Evolutionary conservation across 768 basidiomycete genomes (phyloP), one percentile per base, ranked within the genome.

Genomic region (Rhodotorula graminis): DNA sequence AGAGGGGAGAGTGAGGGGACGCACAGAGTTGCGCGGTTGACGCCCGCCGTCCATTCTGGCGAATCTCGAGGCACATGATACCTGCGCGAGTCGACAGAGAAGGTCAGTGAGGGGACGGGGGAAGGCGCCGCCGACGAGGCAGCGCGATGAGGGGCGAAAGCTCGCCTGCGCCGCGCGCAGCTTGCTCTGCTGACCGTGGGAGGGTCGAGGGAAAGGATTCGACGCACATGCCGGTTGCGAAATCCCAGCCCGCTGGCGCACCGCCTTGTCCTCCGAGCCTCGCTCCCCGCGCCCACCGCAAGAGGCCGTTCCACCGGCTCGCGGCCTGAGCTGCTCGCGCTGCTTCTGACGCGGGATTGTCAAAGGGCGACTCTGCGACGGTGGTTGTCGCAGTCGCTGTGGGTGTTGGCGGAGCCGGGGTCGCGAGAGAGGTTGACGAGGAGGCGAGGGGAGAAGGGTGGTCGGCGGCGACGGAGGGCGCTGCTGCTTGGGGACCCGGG

Each of bases 171-270:
- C n/a, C n/a, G n/a, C n/a, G n/a, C n/a, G n/a, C n/a, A n/a, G n/a
- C n/a, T n/a, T n/a, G n/a, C n/a, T n/a, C n/a, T 37, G 37, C 9
- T 4, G 37, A 37, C 37, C 37, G 37, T 5, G 37, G 37, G 3
- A 57, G 10, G 56, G 31, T 6, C 9, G n/a, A 23, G 14, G 37
- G 33, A 7, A 19, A 37, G 27, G 31, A n/a, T 12, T 31, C 19
- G 31, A 57, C 58, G 9, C 58, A 59, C 60, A 61, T 61, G 37
- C 60, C 60, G 15, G 60, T 61, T 3, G 14, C 60, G n/a, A 61
- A 61, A 27, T 61, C 60, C 60, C 60, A 61, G 4, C 60, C 60
- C 0, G 37, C 23, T 1, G 40, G 23, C 3, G 60, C 60, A 6
- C 60, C 60, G 21, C 60, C 60, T 15, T 37, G 60, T 1, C 27